Percentiles rank a stretch among this genome's conserved stretches.
These are phyloP conservation scores for Mitragyna speciosa DNA, from an alignment of 257 asterid genomes.

Conservation along the genomic window DNA sequence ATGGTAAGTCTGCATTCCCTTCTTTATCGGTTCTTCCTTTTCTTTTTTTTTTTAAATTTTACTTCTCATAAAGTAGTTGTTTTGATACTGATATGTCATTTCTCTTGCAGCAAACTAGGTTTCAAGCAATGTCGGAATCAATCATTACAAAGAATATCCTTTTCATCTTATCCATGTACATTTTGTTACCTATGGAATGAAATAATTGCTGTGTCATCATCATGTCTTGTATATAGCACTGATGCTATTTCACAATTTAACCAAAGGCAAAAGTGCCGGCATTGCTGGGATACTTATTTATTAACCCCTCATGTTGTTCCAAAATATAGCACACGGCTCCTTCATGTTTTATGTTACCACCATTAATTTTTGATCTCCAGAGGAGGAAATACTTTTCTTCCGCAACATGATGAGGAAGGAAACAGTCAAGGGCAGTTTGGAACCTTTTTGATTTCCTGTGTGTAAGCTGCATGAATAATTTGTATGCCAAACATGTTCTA, in stretches of 20 bases:
- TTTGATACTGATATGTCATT: constrained; percentile 13
- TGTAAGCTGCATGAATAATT: neutral
- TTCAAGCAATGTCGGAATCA: constrained; percentile 89
- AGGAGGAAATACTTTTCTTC: neutral
- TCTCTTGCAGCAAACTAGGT: constrained; percentile 80
- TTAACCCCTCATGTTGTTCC: neutral
- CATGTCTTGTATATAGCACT: neutral
- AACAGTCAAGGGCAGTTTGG: neutral
- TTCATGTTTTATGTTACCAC: neutral
- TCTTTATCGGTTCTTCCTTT: neutral
- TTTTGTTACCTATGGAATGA: constrained; percentile 2
- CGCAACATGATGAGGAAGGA: neutral
- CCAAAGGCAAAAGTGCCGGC: neutral
- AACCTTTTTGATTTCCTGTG: neutral
- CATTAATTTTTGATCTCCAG: neutral
- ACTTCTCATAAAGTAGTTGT: neutral
- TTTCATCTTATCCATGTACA: constrained; percentile 12
- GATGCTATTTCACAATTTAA: constrained; percentile 5
- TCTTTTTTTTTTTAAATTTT: neutral
- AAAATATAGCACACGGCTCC: neutral
- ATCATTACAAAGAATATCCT: constrained; percentile 90
- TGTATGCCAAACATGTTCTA: neutral
- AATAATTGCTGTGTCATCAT: neutral
- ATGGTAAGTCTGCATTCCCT: constrained; percentile 50
- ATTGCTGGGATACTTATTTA: neutral